Evolutionary conservation across 495 filamentous ascomycete genomes (phyloP).

Genomic region (Talaromyces borbonicus): DNA sequence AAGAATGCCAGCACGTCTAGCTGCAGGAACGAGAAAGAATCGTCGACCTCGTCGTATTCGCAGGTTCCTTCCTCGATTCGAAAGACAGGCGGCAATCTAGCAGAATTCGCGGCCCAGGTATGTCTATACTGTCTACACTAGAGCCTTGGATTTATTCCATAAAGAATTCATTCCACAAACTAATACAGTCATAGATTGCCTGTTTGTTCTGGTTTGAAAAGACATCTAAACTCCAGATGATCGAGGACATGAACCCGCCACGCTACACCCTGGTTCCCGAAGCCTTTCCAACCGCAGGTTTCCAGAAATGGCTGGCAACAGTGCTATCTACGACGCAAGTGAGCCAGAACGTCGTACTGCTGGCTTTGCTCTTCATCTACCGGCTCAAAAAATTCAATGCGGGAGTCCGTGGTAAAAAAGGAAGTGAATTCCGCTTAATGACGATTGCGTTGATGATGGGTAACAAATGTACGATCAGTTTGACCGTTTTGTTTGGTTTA

Average conservation of each 20-base stretch:
- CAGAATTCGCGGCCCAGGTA: conserved; percentile 78
- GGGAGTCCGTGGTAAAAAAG: conserved; percentile 74
- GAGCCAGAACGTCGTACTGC: conserved; percentile 86
- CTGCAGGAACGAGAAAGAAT: conserved; percentile 25
- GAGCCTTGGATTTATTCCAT: not conserved
- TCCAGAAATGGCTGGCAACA: conserved; percentile 87
- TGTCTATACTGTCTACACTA: conserved; percentile 8
- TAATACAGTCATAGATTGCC: conserved; percentile 70
- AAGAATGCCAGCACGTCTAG: conserved; percentile 10
- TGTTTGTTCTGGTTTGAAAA: conserved; percentile 98
- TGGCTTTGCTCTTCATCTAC: conserved; percentile 90
- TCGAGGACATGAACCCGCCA: conserved; percentile 53
- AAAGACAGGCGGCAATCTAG: conserved; percentile 57
- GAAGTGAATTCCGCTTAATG: conserved; percentile 91
- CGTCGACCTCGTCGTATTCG: conserved; percentile 52
- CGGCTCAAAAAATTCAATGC: conserved; percentile 85
- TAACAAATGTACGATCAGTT: conserved; percentile 72
- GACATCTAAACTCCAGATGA: conserved; percentile 59
- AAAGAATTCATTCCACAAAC: not conserved
- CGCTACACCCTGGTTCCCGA: conserved; percentile 49
- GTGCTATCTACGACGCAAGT: conserved; percentile 93
- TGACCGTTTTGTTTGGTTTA: not conserved
- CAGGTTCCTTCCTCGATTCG: conserved; percentile 68
- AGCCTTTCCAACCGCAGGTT: conserved; percentile 67
- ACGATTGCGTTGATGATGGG: conserved; percentile 97